phyloP scores from a whole-genome alignment of 2,329 filamentous ascomycete genomes.

The Sporothrix pallida region DNA sequence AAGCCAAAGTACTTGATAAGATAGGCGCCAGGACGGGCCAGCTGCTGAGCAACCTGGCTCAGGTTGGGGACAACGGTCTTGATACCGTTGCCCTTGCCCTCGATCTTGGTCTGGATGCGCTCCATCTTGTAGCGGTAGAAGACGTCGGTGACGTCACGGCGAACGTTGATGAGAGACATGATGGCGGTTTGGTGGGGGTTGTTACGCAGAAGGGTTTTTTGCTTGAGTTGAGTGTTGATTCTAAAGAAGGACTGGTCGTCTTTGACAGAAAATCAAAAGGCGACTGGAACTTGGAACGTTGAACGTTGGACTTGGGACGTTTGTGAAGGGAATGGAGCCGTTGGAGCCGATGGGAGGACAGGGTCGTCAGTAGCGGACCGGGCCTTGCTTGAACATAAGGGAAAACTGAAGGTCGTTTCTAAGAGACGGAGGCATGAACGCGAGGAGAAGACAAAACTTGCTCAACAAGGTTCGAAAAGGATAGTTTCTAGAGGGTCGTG shows the following conservation, averaged over 20 bases:
- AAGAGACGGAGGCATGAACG: slow-evolving; percentile 63
- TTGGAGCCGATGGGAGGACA: slow-evolving; percentile 41
- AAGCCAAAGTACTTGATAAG: slow-evolving; percentile 99
- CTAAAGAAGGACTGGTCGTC: background rate
- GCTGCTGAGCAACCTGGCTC: slow-evolving; percentile 87
- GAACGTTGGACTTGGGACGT: slow-evolving; percentile 25
- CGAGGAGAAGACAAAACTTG: slow-evolving; percentile 40
- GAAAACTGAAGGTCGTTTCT: slow-evolving; percentile 58
- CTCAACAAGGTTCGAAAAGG: slow-evolving; percentile 13
- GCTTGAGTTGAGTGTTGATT: too few species aligned
- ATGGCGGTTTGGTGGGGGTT: slow-evolving; percentile 56
- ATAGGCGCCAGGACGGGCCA: slow-evolving; percentile 90
- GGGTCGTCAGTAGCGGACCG: slow-evolving; percentile 61
- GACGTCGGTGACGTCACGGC: slow-evolving; percentile 95
- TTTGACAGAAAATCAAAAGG: background rate
- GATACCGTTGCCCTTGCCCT: slow-evolving; percentile 99
- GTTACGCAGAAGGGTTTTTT: slow-evolving; percentile 13
- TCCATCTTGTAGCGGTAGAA: slow-evolving; percentile 99
- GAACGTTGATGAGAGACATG: slow-evolving; percentile 98
- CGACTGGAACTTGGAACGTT: background rate
- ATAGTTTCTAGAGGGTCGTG: slow-evolving; percentile 31
- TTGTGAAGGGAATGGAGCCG: slow-evolving; percentile 15
- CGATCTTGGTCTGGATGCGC: slow-evolving; percentile 96
- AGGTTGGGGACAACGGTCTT: slow-evolving; percentile 98
- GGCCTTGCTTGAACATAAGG: slow-evolving; percentile 62